Base-by-base conservation (phyloP, 116 monocot genomes). In the Phalaenopsis hybrid region DNA sequence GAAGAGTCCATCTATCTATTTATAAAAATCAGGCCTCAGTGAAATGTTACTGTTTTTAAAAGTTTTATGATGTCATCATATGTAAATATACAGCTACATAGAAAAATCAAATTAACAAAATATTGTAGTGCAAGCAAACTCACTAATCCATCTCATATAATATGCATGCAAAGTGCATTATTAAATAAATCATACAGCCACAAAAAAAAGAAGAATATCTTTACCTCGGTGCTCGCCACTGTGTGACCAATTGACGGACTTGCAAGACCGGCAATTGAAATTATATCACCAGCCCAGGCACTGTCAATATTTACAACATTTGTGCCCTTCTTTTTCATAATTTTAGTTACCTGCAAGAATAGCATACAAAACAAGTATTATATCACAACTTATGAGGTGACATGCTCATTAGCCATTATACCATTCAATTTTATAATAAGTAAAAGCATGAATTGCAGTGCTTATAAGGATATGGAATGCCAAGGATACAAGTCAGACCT, bases 321-420 rank as follows among this genome's bases (percentile, higher is more conserved):
- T 77, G 93, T 99, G 21, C 99, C 95, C 86, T 90, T 93, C 85
- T 95, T 99, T 87, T 99, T 99, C 99, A 99, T 99, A 74, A 99
- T 90, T 69, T 99, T 99, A n/a, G 86, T 89, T 44, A 95, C 88
- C 98, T 98, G 75, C 33, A 79, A 17, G 44, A 45, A 41, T 43
- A 80, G 50, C 16, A 17, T 59, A 43, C 59, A 79, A 34, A 41
- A 50, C 23, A 77, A 11, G 21, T 75, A 48, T 45, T 65, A 73
- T 73, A 37, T 37, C 72, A 73, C 41, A 73, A 37, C 72, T n/a
- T 34, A 13, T 3, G 8, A 43, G 12, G 13, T 45, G 41, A 52
- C 28, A 77, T 28, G 77, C 12, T 77, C 11, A 48, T 51, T 77
- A 28, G 77, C 5, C 23, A 77, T 72, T 72, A 72, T 72, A 11